Conservation (phyloP, 176 grass and related monocot genomes). For the Avena atlantica region DNA sequence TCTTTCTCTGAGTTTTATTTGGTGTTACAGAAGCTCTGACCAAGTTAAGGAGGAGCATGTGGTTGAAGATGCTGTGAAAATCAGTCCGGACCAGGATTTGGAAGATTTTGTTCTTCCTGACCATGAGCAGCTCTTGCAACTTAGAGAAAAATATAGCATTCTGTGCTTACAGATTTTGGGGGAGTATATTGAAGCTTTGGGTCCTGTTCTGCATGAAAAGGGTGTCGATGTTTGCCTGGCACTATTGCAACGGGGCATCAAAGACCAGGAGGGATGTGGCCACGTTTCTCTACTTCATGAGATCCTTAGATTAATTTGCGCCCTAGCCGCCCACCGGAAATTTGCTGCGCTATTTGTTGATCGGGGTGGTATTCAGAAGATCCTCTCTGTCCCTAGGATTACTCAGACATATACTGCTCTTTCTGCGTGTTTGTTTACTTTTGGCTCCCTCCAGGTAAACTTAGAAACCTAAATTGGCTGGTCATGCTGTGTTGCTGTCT, state of each 20-base stretch:
- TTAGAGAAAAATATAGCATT: conserved; percentile 93
- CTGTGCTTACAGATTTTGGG: conserved; percentile 88
- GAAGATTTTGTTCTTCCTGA: conserved; percentile 85
- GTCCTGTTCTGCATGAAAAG: conserved; percentile 96
- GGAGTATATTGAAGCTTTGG: conserved; percentile 96
- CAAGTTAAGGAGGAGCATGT: conserved; percentile 45
- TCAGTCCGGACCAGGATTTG: conserved; percentile 60
- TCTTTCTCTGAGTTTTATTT: conserved; percentile 21
- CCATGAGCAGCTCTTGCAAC: conserved; percentile 60
- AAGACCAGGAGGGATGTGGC: conserved; percentile 53
- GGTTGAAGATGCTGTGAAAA: conserved; percentile 55
- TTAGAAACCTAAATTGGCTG: not conserved
- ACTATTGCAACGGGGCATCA: conserved; percentile 79
- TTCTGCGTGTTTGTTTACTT: conserved; percentile 93
- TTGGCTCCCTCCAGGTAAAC: conserved; percentile 93
- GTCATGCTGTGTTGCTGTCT: conserved; percentile 33
- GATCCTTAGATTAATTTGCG: conserved; percentile 85
- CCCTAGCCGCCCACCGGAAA: conserved; percentile 87
- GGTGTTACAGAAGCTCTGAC: conserved; percentile 51
- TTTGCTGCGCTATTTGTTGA: conserved; percentile 96
- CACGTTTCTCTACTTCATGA: conserved; percentile 72
- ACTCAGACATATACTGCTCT: conserved; percentile 80
- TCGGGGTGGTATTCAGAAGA: conserved; percentile 94
- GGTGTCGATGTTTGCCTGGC: conserved; percentile 95
- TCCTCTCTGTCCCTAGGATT: conserved; percentile 75